Evolutionary conservation across 257 asterid species (phyloP), one percentile per base, ranked within the genome.

Genomic region (Vinca minor): DNA sequence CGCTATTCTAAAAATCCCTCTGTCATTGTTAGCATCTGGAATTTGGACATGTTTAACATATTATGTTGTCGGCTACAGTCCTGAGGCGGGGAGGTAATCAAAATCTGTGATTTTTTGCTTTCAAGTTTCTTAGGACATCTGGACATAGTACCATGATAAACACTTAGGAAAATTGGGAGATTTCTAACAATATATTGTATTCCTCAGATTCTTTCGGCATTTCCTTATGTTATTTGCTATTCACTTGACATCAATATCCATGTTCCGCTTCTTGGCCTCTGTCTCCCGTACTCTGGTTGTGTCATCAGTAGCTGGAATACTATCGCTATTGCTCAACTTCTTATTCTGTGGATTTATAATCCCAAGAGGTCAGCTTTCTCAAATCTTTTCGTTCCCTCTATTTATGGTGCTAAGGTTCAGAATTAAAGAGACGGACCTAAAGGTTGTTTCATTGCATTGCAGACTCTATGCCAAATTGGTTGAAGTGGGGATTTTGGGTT

Each of bases 391-490:
- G 0, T 20, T 8, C 21, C 23, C 9, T 15, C 35, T 42, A 1
- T 42, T 8, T 26, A 31, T 4, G 34, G 17, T 42, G 14, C 41
- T 26, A 26, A 4, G 29, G 35, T 41, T 61, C 36, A 38, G 34
- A 41, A 5, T 21, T 25, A 42, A 59, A 62, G 4, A 39, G 25
- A 42, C 52, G 5, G 15, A 62, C 54, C 42, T 23, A 26, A 2
- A 26, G 17, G 39, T 42, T 53, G 20, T 41, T 25, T 62, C 62
- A 8, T 38, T 38, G 42, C 53, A 28, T 69, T 81, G 76, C 88
- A 87, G 92, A 81, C 62, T 77, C 84, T 47, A 84, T 84, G 87
- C 95, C 93, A n/a, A 50, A 9, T 72, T 87, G 88, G 95, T 72
- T 87, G 59, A 76, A 65, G 74, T 87, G 95, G 95, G 92, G 80